These are phyloP conservation scores for Vitellaria paradoxa DNA, from an alignment of 179 eudicot genomes.

Conservation along the genomic window DNA sequence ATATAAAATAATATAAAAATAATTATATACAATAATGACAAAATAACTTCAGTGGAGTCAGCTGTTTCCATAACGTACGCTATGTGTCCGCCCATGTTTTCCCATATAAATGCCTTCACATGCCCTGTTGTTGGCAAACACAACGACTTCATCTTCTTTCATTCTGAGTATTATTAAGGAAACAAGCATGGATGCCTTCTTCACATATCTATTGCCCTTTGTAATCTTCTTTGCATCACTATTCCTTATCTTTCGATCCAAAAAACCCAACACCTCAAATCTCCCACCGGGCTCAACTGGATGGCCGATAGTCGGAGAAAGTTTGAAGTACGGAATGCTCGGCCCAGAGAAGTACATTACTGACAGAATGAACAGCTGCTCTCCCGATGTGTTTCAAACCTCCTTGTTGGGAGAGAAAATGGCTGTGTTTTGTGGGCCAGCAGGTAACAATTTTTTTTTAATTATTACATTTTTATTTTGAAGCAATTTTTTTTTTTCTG, in stretches of 20 bases:
- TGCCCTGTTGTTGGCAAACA: too few species aligned
- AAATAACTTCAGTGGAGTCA: too few species aligned
- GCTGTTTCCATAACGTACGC: too few species aligned
- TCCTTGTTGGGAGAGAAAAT: constrained; percentile 32
- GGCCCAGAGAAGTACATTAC: neutral
- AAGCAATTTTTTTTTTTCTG: too few species aligned
- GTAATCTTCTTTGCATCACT: neutral
- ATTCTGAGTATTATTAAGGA: too few species aligned
- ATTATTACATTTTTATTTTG: too few species aligned
- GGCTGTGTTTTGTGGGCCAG: constrained; percentile 17
- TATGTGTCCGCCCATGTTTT: too few species aligned
- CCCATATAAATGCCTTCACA: too few species aligned
- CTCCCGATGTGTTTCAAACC: constrained; percentile 23
- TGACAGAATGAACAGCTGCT: constrained; percentile 22
- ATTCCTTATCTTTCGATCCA: neutral
- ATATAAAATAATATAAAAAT: too few species aligned
- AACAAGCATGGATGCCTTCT: neutral
- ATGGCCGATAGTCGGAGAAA: neutral
- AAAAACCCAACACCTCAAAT: neutral
- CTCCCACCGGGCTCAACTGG: neutral
- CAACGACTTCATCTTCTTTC: too few species aligned
- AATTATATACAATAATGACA: too few species aligned
- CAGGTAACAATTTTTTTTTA: too few species aligned
- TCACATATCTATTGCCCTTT: neutral
- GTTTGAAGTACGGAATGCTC: neutral